phyloP scores from a whole-genome alignment of 2,329 filamentous ascomycete genomes.

The Pyrenochaeta sp. region DNA sequence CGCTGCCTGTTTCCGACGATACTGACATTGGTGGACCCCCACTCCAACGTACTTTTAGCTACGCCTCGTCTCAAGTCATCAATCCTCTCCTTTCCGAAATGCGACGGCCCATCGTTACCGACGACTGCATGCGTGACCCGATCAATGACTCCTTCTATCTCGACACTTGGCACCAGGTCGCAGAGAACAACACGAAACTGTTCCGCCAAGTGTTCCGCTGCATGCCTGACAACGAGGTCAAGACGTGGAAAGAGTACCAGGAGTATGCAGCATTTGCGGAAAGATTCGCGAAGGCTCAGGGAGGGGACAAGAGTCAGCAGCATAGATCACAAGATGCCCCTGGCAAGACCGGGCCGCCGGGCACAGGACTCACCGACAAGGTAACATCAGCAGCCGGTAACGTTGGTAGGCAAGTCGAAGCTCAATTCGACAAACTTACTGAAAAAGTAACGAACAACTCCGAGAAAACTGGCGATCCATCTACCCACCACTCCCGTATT shows the following conservation, averaged over 20 bases:
- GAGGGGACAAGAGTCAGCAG: constrained; percentile 61
- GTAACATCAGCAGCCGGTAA: constrained; percentile 30
- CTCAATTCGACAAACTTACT: constrained; percentile 38
- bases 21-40: constrained; percentile 82
- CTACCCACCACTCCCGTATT: constrained; percentile 21
- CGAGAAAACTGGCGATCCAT: constrained; percentile 26
- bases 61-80: constrained; percentile 58
- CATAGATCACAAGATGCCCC: constrained; percentile 58
- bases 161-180: constrained; percentile 85
- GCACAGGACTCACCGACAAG: constrained; percentile 45
- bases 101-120: constrained; percentile 75
- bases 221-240: constrained; percentile 95
- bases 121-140: constrained; percentile 95
- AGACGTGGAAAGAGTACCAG: constrained; percentile 91
- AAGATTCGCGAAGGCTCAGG: constrained; percentile 75
- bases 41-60: constrained; percentile 61
- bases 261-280: constrained; percentile 81
- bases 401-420: constrained; percentile 33
- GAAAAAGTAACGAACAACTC: constrained; percentile 38
- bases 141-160: constrained; percentile 83
- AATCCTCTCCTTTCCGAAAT: constrained; percentile 70
- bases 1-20: constrained; percentile 76
- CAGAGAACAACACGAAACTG: constrained; percentile 93
- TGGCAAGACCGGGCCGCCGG: constrained; percentile 60
- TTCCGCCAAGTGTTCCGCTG: constrained; percentile 94